Base-by-base conservation (phyloP, 345 rosid species). In the Laguncularia racemosa region DNA sequence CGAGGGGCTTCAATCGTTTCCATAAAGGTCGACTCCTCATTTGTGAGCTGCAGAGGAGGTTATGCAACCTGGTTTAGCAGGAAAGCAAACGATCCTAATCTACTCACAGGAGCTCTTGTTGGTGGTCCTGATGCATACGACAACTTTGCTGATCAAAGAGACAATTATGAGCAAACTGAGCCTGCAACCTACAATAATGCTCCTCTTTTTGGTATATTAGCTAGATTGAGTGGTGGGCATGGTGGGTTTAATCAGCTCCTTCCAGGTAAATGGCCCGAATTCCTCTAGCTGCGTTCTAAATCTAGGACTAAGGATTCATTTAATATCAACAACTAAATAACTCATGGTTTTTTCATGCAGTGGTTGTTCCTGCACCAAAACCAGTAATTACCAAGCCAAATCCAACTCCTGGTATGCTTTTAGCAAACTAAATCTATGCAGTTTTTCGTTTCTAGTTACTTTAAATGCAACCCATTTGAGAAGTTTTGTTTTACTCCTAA, bases 111-210 rank as follows among this genome's bases (percentile, higher is more conserved):
- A 57, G 99, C 99, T 44, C 43, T 95, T 38, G 97, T 90, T 13
- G 97, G 99, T 0, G 97, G 97, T 1, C 99, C 99, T 56, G 97
- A 90, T 79, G 96, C 89, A 17, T 90, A 89, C 7, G 97, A 95
- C 63, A 79, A 88, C 70, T 95, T 95, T 60, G 95, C 95, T 46
- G 99, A 95, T 50, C 72, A 80, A 63, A 88, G 99, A 65, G 95
- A 90, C 54, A 90, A 95, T 64, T 95, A 90, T 58, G 84, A 95
- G 69, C 99, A 93, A 70, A 90, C 99, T 13, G 99, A 93, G 72
- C 99, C 99, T 16, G 97, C 99, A 43, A 89, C 97, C 52, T 95
- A 95, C 76, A 95, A 90, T 76, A 95, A 95, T 64, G 97, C 99
- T 57, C 99, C 97, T 15, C 76, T 95, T 6, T 80, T 90, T 14